Percentiles rank a stretch among this genome's conserved stretches.
phyloP scores from a whole-genome alignment of 257 asterid genomes.

The Nicotiana attenuata region DNA sequence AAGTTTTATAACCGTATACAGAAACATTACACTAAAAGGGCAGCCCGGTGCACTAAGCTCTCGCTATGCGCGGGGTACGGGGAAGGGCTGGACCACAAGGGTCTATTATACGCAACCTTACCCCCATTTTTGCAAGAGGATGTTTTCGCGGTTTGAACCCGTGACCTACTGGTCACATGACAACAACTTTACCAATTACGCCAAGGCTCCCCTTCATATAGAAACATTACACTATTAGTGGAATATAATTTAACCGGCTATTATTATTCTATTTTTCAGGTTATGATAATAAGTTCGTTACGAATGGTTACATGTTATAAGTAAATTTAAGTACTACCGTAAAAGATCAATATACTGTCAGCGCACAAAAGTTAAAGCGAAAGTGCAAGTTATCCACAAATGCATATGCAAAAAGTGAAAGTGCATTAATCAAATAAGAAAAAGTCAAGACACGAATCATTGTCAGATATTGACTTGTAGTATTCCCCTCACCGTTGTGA shows the following conservation, averaged over 20 bases:
- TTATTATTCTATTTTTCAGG: neutral
- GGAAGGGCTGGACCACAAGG: too few relatives aligned
- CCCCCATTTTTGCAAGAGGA: too few relatives aligned
- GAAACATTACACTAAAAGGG: too few relatives aligned
- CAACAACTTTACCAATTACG: too few relatives aligned
- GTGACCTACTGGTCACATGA: too few relatives aligned
- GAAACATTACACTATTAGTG: too few relatives aligned
- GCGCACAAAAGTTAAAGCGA: neutral
- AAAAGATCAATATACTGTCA: neutral
- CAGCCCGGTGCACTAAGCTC: too few relatives aligned
- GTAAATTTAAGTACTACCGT: neutral
- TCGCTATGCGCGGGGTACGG: too few relatives aligned
- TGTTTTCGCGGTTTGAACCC: too few relatives aligned
- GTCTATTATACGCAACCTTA: too few relatives aligned
- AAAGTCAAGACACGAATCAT: neutral
- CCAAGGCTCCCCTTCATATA: too few relatives aligned
- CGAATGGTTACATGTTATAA: neutral
- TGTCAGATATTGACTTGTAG: slow-evolving; percentile 4
- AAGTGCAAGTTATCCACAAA: neutral
- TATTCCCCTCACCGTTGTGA: neutral
- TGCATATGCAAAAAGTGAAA: neutral
- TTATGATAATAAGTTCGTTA: neutral
- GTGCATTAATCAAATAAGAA: neutral
- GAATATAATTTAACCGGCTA: neutral
- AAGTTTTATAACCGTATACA: too few relatives aligned